These are phyloP conservation scores for Hansenula sp. DNA, from an alignment of 1,139 yeast genomes.

Conservation along the genomic window DNA sequence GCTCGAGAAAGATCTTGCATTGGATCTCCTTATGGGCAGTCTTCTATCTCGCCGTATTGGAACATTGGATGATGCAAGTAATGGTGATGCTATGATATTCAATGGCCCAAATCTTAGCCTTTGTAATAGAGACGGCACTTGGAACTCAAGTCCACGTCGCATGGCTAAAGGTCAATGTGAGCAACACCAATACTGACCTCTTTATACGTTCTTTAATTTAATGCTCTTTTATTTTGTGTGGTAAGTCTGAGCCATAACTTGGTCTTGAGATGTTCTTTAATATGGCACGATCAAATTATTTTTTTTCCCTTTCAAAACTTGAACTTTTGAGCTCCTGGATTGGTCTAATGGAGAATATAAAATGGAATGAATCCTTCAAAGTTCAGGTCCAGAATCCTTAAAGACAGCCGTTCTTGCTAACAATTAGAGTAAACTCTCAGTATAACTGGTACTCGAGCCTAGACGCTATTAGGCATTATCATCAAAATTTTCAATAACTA, in stretches of 20 bases:
- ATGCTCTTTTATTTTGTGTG: too few relatives aligned
- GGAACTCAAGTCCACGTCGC: background rate
- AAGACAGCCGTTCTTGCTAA: too few relatives aligned
- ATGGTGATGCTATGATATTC: background rate
- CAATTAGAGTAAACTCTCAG: background rate
- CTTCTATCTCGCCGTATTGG: background rate
- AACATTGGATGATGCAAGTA: too few relatives aligned
- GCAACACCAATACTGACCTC: background rate
- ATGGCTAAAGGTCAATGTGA: background rate
- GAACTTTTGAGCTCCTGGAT: too few relatives aligned
- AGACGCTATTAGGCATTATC: background rate
- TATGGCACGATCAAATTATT: background rate
- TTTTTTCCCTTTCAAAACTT: background rate
- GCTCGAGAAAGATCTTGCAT: background rate
- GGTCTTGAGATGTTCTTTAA: too few relatives aligned
- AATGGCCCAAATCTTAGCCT: background rate
- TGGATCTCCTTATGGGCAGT: background rate
- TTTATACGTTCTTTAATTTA: background rate
- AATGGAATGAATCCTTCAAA: too few relatives aligned
- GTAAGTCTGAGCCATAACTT: background rate
- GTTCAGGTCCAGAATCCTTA: too few relatives aligned
- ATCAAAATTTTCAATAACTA: constrained; percentile 1
- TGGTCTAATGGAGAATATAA: too few relatives aligned
- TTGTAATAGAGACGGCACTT: background rate
- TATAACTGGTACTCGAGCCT: background rate